Percentiles rank a stretch among this genome's conserved stretches.
phyloP scores from a whole-genome alignment of 495 filamentous ascomycete genomes.

The Aspergillus carlsbadensis region DNA sequence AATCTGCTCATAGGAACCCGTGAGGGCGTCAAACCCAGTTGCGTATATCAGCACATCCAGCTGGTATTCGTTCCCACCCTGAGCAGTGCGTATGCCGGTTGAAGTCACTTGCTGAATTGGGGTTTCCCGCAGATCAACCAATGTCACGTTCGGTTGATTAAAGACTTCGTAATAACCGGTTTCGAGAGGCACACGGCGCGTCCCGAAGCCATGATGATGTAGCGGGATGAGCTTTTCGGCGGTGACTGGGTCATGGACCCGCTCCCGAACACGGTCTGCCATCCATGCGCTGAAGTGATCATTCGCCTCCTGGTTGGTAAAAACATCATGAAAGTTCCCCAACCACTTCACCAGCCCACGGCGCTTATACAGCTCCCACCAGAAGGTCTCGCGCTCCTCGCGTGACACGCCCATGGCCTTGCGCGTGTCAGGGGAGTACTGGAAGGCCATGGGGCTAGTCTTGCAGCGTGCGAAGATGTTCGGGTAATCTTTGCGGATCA shows the following conservation, averaged over 20 bases:
- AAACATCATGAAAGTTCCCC: slow-evolving; percentile 49
- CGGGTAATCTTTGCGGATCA: slow-evolving; percentile 34
- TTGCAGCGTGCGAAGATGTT: slow-evolving; percentile 33
- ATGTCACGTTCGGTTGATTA: slow-evolving; percentile 50
- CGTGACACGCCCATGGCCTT: too few relatives aligned
- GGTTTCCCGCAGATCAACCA: slow-evolving; percentile 48
- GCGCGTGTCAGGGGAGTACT: background rate
- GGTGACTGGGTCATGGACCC: slow-evolving; percentile 48
- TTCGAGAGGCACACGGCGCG: slow-evolving; percentile 53
- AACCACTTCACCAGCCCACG: slow-evolving; percentile 34
- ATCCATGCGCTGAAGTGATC: slow-evolving; percentile 56
- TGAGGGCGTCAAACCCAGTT: slow-evolving; percentile 57
- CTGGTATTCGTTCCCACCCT: slow-evolving; percentile 37
- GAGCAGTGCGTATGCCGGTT: slow-evolving; percentile 41
- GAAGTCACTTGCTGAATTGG: slow-evolving; percentile 42
- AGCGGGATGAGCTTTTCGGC: slow-evolving; percentile 51
- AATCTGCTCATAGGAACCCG: slow-evolving; percentile 26
- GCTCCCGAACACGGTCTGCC: slow-evolving; percentile 31
- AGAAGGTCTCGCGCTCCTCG: too few relatives aligned
- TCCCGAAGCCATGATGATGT: slow-evolving; percentile 46
- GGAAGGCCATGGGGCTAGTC: slow-evolving; percentile 44
- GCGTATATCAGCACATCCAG: slow-evolving; percentile 54
- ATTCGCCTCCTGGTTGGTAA: slow-evolving; percentile 48
- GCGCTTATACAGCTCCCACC: too few relatives aligned
- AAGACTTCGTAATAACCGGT: slow-evolving; percentile 55